Evolutionary conservation across 2,329 filamentous ascomycete species (phyloP), one percentile per base, ranked within the genome.

Genomic region (Aspergillus hortae): DNA sequence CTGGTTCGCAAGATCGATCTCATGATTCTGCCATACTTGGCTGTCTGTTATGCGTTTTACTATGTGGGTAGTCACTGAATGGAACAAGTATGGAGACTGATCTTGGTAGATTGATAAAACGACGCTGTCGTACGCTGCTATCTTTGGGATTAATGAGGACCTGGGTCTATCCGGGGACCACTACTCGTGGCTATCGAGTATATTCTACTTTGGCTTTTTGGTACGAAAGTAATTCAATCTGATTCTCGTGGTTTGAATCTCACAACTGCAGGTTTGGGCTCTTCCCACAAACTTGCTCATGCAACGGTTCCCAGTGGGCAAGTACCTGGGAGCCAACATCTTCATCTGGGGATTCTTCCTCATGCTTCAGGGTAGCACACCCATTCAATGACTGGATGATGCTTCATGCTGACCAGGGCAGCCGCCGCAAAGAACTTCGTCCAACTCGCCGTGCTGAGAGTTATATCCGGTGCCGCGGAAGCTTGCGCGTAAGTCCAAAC

Each of bases 391-490:
- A 23, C 23, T 11, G 27, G 7, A 30, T 10, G 27, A 30, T 30
- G 7, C 27, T 30, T 9, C 27, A 11, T 30, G 27, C 27, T 30
- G 27, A 30, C 3, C 6, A 78, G 74, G 0, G 75, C 77, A 9
- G 61, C 74, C 1, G 81, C 77, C 56, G 72, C 69, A 33, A 75
- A 70, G 56, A 83, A 77, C 49, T 74, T 67, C 3, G 77, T 78
- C 0, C 69, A 85, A 0, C 62, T 82, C n/a, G 67, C 73, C 0
- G 69, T 77, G 9, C 75, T 30, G 27, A 30, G 82, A 0, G 78
- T 84, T 59, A 64, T 84, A 2, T 71, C 83, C 0, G 82, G 82
- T 4, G 72, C 78, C 11, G 77, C 77, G 0, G 82, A 84, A 61
- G 80, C 81, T 1, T 77, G 76, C 4, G 7, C 27, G 27, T 30